A percentile compares a stretch with the other conserved stretches of the same genome.
phyloP scores from a whole-genome alignment of 345 rosid genomes.

The Trapa bicornis region DNA sequence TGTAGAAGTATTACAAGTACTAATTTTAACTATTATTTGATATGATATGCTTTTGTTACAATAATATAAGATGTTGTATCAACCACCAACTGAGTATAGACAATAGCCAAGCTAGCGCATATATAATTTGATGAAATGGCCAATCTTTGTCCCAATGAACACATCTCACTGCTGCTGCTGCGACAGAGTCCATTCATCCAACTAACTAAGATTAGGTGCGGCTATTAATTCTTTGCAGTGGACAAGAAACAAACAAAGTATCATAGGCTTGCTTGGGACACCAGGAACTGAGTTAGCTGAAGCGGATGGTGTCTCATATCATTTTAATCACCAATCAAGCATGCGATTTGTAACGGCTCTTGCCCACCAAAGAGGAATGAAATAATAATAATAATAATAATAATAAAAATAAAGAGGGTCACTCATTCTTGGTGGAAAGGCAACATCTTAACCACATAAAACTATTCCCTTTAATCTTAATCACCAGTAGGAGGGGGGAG shows the following conservation, averaged over 20 bases:
- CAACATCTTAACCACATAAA: slow-evolving; percentile 1
- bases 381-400: no score
- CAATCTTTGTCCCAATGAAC: no score
- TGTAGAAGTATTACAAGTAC: no score
- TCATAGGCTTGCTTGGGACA: slow-evolving; percentile 2
- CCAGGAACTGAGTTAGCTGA: slow-evolving; percentile 1
- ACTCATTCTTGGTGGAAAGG: not conserved
- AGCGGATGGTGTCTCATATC: not conserved
- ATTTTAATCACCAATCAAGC: not conserved
- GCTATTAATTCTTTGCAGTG: not conserved
- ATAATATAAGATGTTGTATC: no score
- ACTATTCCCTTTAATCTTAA: not conserved
- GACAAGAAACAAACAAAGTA: slow-evolving; percentile 1
- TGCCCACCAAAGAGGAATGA: not conserved
- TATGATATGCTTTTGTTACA: no score
- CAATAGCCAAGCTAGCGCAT: no score
- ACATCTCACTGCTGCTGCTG: not conserved
- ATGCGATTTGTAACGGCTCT: not conserved
- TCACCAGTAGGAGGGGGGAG: no score
- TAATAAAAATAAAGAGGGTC: no score
- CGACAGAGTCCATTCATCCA: not conserved
- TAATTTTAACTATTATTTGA: no score
- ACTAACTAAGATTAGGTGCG: not conserved
- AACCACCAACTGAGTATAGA: no score
- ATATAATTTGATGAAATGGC: no score